Evolutionary conservation across 768 basidiomycete genomes (phyloP).

Genomic region (Tylopilus sp.): DNA sequence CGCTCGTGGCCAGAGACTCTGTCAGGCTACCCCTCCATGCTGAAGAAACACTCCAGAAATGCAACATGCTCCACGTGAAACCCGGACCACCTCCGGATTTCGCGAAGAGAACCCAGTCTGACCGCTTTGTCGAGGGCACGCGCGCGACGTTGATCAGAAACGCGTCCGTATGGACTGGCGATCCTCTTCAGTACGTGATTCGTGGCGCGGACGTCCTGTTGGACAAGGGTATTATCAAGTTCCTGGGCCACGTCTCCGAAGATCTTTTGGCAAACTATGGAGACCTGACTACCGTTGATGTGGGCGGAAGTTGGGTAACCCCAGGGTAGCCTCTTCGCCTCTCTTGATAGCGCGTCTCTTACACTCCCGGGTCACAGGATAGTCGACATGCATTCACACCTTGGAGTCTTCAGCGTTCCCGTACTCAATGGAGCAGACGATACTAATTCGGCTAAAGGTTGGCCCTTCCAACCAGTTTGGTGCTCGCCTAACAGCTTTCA

Average conservation of each 20-base stretch:
- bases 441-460: conserved; percentile 57
- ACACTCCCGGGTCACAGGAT: conserved; percentile 29
- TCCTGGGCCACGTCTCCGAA: conserved; percentile 41
- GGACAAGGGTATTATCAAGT: conserved; percentile 37
- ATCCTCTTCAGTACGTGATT: conserved; percentile 34
- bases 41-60: conserved; percentile 31
- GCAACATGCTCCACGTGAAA: conserved; percentile 31
- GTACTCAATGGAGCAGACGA: conserved; percentile 48
- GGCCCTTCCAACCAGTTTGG: not conserved
- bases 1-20: conserved; percentile 2
- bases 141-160: conserved; percentile 40
- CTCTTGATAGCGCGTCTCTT: conserved; percentile 34
- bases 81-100: conserved; percentile 39
- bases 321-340: conserved; percentile 48
- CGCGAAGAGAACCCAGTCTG: conserved; percentile 33
- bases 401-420: conserved; percentile 70
- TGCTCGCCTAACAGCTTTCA: conserved; percentile 2
- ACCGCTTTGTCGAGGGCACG: conserved; percentile 39
- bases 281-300: conserved; percentile 57
- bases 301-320: conserved; percentile 64
- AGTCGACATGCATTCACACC: conserved; percentile 77
- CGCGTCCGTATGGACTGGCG: conserved; percentile 54
- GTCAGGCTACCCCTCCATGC: conserved; percentile 29
- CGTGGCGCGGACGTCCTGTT: conserved; percentile 39
- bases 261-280: conserved; percentile 30